Conservation (phyloP, 1,284 basidiomycete genomes). For the Neonothopanus nambi region DNA sequence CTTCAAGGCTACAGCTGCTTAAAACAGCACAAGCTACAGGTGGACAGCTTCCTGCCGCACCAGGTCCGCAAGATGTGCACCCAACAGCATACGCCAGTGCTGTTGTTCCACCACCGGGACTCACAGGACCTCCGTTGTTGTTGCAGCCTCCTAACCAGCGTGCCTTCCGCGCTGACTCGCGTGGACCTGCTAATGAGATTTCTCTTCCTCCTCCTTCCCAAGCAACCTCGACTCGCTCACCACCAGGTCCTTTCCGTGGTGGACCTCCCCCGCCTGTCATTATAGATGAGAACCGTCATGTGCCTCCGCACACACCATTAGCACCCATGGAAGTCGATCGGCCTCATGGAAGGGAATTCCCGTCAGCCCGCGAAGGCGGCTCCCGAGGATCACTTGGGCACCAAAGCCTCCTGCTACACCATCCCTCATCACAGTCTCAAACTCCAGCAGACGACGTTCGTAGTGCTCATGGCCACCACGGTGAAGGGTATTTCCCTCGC, state of each 20-base stretch:
- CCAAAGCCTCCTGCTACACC: slow-evolving; percentile 62
- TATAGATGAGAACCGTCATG: slow-evolving; percentile 67
- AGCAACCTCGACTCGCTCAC: slow-evolving; percentile 44
- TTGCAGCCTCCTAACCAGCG: slow-evolving; percentile 53
- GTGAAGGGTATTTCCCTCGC: slow-evolving; percentile 54
- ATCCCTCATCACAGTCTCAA: slow-evolving; percentile 60
- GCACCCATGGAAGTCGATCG: slow-evolving; percentile 85
- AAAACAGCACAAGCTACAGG: slow-evolving; percentile 83
- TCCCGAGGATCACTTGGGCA: slow-evolving; percentile 44
- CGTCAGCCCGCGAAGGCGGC: slow-evolving; percentile 46
- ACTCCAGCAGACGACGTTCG: slow-evolving; percentile 13
- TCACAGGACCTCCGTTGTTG: slow-evolving; percentile 62
- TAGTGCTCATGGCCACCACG: slow-evolving; percentile 40
- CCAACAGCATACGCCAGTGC: slow-evolving; percentile 88
- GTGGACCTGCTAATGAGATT: slow-evolving; percentile 59
- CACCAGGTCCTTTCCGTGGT: slow-evolving; percentile 72
- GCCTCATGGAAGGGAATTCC: slow-evolving; percentile 54
- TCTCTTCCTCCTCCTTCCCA: slow-evolving; percentile 62
- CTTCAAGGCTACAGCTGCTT: slow-evolving; percentile 75
- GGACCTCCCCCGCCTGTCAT: slow-evolving; percentile 78
- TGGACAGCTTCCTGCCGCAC: slow-evolving; percentile 76
- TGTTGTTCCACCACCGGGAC: slow-evolving; percentile 63
- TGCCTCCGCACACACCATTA: slow-evolving; percentile 66
- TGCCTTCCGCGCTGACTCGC: slow-evolving; percentile 66
- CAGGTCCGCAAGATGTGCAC: slow-evolving; percentile 92